A percentile compares a stretch with the other conserved stretches of the same genome.
Evolutionary conservation across 495 filamentous ascomycete species (phyloP).

Genomic region (Hypoxylon subgilvum): DNA sequence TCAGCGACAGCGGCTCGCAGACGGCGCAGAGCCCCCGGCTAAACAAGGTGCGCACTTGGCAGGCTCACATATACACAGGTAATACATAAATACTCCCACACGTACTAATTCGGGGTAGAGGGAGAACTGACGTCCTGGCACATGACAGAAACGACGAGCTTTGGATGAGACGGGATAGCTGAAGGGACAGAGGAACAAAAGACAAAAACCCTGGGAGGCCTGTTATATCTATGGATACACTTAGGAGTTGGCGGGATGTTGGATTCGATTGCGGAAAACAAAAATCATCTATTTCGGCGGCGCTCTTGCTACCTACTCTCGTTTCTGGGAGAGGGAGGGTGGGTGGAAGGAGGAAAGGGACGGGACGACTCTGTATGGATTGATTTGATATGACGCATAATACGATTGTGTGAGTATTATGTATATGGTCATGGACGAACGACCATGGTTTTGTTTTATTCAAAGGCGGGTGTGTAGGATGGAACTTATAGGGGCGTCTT

Average conservation of each 20-base stretch:
- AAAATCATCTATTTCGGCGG: conserved; percentile 18
- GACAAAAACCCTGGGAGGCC: conserved; percentile 3
- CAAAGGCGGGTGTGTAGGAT: background rate
- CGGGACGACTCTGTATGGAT: background rate
- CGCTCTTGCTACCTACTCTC: conserved; percentile 20
- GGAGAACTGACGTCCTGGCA: conserved; percentile 22
- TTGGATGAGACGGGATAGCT: conserved; percentile 28
- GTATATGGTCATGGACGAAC: background rate
- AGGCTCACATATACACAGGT: conserved; percentile 54
- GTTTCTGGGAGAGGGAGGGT: background rate
- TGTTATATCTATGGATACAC: conserved; percentile 11
- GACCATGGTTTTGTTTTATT: conserved; percentile 3
- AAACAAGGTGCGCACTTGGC: conserved; percentile 46
- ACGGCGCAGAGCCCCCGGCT: conserved; percentile 34
- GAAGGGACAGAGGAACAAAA: background rate
- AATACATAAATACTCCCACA: conserved; percentile 20
- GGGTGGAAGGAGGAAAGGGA: background rate
- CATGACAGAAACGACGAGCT: conserved; percentile 40
- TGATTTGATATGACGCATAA: background rate
- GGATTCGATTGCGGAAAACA: conserved; percentile 3
- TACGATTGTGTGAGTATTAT: background rate
- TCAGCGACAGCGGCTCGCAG: conserved; percentile 35
- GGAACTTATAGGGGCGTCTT: conserved; percentile 2
- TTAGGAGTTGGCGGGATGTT: conserved; percentile 16
- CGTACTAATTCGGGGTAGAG: conserved; percentile 16